phyloP scores from a whole-genome alignment of 2,329 filamentous ascomycete genomes.

The Diaporthe citri region DNA sequence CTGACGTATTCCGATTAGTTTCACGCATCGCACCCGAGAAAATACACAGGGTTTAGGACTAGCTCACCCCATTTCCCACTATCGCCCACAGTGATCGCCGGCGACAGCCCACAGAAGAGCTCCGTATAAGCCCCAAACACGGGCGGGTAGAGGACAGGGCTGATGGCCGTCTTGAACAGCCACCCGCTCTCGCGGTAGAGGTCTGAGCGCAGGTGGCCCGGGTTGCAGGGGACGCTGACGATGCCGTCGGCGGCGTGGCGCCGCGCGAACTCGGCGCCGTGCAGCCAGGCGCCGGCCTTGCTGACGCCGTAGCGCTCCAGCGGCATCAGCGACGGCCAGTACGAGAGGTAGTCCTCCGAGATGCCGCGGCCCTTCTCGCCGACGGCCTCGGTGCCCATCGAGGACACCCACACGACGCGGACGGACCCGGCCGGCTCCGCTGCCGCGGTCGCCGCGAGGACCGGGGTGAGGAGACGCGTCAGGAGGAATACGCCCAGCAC shows the following conservation, averaged over 20 bases:
- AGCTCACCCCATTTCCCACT: conserved; percentile 43
- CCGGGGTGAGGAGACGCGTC: conserved; percentile 37
- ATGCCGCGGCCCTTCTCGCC: conserved; percentile 25
- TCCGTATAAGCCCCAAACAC: conserved; percentile 54
- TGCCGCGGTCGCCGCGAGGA: neutral
- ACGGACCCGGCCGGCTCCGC: conserved; percentile 39
- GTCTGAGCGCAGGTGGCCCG: conserved; percentile 46
- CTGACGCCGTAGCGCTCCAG: conserved; percentile 43
- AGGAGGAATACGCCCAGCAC: conserved; percentile 41
- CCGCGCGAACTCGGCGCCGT: conserved; percentile 44
- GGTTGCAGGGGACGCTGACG: conserved; percentile 46
- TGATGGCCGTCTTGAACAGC: conserved; percentile 2
- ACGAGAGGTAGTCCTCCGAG: conserved; percentile 11
- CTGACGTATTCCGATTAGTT: conserved; percentile 39
- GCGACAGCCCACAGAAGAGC: conserved; percentile 53
- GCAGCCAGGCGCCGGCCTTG: conserved; percentile 45
- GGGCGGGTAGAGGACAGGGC: conserved; percentile 38
- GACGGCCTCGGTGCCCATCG: conserved; percentile 30
- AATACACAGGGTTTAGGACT: neutral
- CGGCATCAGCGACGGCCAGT: conserved; percentile 25
- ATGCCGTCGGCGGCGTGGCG: conserved; percentile 43
- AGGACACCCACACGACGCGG: conserved; percentile 44
- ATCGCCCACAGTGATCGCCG: conserved; percentile 49
- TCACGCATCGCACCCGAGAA: neutral
- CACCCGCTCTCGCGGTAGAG: conserved; percentile 38